Evolutionary conservation across 1,284 basidiomycete genomes (phyloP), one percentile per base, ranked within the genome.

Genomic region (Porogramme epimiltina): DNA sequence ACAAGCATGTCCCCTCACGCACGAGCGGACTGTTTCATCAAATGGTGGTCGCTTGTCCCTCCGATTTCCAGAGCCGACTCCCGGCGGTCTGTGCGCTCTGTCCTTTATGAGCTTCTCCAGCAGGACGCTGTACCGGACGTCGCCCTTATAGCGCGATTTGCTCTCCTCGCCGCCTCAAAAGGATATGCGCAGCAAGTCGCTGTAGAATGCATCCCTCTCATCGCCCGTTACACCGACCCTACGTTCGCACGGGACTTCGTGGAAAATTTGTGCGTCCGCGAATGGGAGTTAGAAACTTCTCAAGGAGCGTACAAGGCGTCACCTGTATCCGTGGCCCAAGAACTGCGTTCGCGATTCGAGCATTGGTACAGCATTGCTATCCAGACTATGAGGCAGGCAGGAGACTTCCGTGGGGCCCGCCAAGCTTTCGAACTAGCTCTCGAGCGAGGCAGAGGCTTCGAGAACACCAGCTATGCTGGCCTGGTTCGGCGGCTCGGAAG

Each of bases 41-140:
- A 65, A 23, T 80, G 77, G 77, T 66, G 75, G 46, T 64, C 70
- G 10, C 64, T 78, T 25, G 58, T 75, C 25, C 78, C 76, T 3
- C 19, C 36, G 2, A 20, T 1, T 5, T 16, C 18, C 1, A 3
- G 34, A 9, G 33, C 52, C 2, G 44, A 55, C n/a, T 42, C 37
- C 15, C 26, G 2, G 2, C 22, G 22, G 3, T 39, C 42, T 49
- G 45, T 50, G 43, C 39, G 49, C 24, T 40, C 34, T n/a, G 41
- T 66, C 9, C 45, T 66, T 34, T 42, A 51, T 1, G 39, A 48
- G 18, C 24, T 40, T 3, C 33, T 54, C 10, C 54, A 49, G 24
- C 44, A 54, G n/a, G 47, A 60, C 24, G 24, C 41, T 3, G 25
- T 42, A 1, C 55, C 60, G 15, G 63, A 69, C 41, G 56, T 71